A percentile compares a stretch with the other conserved stretches of the same genome.
These are phyloP conservation scores for Chalaropsis ovoidea DNA, from an alignment of 2,329 filamentous ascomycete species.

Conservation along the genomic window DNA sequence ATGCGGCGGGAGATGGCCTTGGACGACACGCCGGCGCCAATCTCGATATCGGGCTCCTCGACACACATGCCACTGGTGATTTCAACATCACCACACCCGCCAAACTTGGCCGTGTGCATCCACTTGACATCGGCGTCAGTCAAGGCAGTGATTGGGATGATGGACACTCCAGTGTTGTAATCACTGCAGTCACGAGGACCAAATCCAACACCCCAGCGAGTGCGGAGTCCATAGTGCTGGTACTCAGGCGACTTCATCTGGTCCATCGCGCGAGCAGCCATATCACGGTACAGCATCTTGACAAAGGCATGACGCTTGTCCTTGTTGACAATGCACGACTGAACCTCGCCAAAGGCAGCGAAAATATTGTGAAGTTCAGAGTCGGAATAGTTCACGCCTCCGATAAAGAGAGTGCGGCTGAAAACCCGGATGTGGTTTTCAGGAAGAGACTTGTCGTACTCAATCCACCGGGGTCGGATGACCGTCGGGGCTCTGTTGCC, in stretches of 20 bases:
- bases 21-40: conserved; percentile 90
- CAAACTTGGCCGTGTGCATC: conserved; percentile 88
- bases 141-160: conserved; percentile 84
- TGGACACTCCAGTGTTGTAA: conserved; percentile 80
- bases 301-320: conserved; percentile 98
- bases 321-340: conserved; percentile 96
- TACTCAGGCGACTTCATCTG: conserved; percentile 64
- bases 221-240: conserved; percentile 65
- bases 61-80: conserved; percentile 80
- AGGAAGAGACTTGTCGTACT: conserved; percentile 65
- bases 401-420: conserved; percentile 91
- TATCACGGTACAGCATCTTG: conserved; percentile 87
- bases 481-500: conserved; percentile 32
- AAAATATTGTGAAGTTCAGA: conserved; percentile 74
- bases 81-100: conserved; percentile 73
- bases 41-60: conserved; percentile 97
- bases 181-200: conserved; percentile 95
- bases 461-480: conserved; percentile 47
- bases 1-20: conserved; percentile 68
- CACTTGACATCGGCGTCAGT: conserved; percentile 96
- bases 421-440: conserved; percentile 77
- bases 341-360: conserved; percentile 70
- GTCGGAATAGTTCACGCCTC: conserved; percentile 82
- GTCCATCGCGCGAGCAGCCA: conserved; percentile 73
- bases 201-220: conserved; percentile 94